A percentile compares a stretch with the other conserved stretches of the same genome.
phyloP scores from a whole-genome alignment of 139 green algal genomes.

The Chlamydomonas incerta region DNA sequence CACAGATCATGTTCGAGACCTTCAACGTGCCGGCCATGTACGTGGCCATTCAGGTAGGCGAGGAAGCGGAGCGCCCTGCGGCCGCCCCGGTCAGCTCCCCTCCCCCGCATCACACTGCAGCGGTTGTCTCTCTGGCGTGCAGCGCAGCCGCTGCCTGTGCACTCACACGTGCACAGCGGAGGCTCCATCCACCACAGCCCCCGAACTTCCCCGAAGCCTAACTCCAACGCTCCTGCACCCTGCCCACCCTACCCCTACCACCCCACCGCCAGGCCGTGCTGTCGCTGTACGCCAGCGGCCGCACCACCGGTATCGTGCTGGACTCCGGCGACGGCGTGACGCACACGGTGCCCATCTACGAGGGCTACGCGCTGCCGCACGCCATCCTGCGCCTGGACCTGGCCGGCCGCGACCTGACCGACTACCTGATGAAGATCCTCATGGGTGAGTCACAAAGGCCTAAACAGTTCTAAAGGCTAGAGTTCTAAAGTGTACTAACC shows the following conservation, averaged over 20 bases:
- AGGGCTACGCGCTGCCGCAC: slow-evolving; percentile 97
- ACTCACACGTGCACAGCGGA: too few relatives aligned
- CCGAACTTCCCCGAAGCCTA: too few relatives aligned
- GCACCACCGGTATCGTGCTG: slow-evolving; percentile 98
- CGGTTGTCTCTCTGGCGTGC: too few relatives aligned
- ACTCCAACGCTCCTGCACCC: too few relatives aligned
- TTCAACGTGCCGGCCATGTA: slow-evolving; percentile 93
- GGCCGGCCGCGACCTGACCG: slow-evolving; percentile 96
- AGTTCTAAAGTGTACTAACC: too few relatives aligned
- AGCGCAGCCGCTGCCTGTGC: too few relatives aligned
- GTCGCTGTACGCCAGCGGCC: slow-evolving; percentile 96
- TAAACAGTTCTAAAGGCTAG: too few relatives aligned
- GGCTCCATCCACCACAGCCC: too few relatives aligned
- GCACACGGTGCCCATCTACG: slow-evolving; percentile 98
- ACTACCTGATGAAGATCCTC: slow-evolving; percentile 97
- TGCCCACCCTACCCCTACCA: too few relatives aligned
- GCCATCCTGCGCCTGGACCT: slow-evolving; percentile 97
- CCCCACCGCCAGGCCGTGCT: slow-evolving; percentile 91
- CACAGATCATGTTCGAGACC: slow-evolving; percentile 99
- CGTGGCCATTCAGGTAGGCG: slow-evolving; percentile 83
- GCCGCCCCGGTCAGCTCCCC: too few relatives aligned
- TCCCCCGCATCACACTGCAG: too few relatives aligned
- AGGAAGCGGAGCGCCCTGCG: too few relatives aligned
- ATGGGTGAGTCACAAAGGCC: slow-evolving; percentile 73
- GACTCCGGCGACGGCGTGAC: slow-evolving; percentile 97